phyloP scores from a whole-genome alignment of 495 filamentous ascomycete genomes.

The Hyaloscypha bicolor region DNA sequence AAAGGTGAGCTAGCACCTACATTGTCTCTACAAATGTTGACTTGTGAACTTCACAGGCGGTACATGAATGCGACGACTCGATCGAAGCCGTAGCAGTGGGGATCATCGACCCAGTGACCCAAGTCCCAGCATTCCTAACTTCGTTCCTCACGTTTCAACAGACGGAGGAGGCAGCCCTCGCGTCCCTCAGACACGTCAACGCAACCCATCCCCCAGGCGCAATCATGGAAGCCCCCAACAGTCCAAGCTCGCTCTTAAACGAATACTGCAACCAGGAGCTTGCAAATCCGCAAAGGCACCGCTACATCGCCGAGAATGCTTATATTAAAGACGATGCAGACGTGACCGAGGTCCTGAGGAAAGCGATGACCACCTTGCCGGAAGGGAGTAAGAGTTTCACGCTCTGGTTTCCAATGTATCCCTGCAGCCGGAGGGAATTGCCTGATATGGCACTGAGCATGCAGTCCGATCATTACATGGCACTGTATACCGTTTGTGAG shows the following conservation, averaged over 20 bases:
- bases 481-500: constrained; percentile 54
- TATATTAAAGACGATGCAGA: constrained; percentile 48
- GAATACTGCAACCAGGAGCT: constrained; percentile 44
- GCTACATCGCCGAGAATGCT: constrained; percentile 53
- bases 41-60: constrained; percentile 25
- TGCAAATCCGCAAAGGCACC: constrained; percentile 45
- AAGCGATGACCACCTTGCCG: constrained; percentile 48
- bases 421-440: constrained; percentile 38
- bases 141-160: constrained; percentile 47
- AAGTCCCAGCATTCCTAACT: constrained; percentile 40
- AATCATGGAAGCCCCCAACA: constrained; percentile 34
- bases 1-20: constrained; percentile 22
- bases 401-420: constrained; percentile 53
- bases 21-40: no score
- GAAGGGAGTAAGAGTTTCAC: constrained; percentile 40
- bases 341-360: constrained; percentile 43
- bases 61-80: constrained; percentile 40
- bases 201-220: constrained; percentile 39
- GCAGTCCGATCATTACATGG: constrained; percentile 58
- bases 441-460: constrained; percentile 53
- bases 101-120: constrained; percentile 30
- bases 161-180: constrained; percentile 34
- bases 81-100: constrained; percentile 48
- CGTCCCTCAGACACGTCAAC: constrained; percentile 40
- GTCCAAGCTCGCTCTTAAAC: constrained; percentile 39